These are phyloP conservation scores for Cinnamomum chago DNA, from an alignment of 164 flowering plant genomes.

Conservation along the genomic window DNA sequence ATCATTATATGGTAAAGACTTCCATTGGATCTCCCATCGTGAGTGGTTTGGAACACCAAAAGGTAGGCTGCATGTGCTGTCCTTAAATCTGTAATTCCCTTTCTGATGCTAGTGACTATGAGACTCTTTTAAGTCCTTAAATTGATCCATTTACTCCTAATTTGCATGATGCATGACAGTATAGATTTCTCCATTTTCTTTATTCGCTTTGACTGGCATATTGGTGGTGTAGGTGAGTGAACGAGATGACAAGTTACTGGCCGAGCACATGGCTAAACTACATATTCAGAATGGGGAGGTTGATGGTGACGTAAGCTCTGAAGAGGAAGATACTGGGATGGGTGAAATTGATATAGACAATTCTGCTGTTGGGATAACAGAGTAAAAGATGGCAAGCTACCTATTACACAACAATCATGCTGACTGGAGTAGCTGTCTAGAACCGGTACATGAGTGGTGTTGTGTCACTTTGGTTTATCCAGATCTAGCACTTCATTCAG, in stretches of 20 bases:
- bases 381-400: conserved; percentile 9
- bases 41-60: too few relatives aligned
- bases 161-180: too few relatives aligned
- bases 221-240: conserved; percentile 74
- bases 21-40: too few relatives aligned
- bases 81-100: too few relatives aligned
- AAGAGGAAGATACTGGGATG: conserved; percentile 94
- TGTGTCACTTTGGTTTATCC: neutral
- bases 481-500: neutral
- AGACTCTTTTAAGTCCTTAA: too few relatives aligned
- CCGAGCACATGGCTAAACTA: conserved; percentile 73
- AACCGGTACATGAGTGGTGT: neutral
- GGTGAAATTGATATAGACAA: conserved; percentile 77
- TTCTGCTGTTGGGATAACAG: conserved; percentile 32
- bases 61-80: too few relatives aligned
- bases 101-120: too few relatives aligned
- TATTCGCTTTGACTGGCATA: neutral
- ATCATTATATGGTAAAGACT: too few relatives aligned
- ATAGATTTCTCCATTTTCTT: too few relatives aligned
- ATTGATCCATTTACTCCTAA: too few relatives aligned
- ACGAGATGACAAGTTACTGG: conserved; percentile 78
- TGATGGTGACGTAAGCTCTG: conserved; percentile 78
- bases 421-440: conserved; percentile 14
- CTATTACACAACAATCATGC: neutral
- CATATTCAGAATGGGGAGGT: conserved; percentile 60